Percentiles rank a stretch among this genome's conserved stretches.
These are phyloP conservation scores for Cercophora scortea DNA, from an alignment of 495 filamentous ascomycete genomes.

Conservation along the genomic window DNA sequence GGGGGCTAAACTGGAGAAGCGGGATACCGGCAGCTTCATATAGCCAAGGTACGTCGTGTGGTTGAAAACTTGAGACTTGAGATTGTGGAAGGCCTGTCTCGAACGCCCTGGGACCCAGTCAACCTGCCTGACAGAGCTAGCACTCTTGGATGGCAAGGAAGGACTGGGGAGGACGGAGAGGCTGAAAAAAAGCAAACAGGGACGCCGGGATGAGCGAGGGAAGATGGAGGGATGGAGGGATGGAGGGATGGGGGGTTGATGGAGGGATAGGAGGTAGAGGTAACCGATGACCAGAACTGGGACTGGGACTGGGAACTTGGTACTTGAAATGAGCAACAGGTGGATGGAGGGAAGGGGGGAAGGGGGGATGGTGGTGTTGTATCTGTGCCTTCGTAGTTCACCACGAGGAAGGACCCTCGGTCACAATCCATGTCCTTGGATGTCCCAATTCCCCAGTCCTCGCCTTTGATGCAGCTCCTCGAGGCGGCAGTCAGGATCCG, in stretches of 20 bases:
- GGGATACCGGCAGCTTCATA: neutral
- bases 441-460: too few species aligned
- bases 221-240: neutral
- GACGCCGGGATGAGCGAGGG: neutral
- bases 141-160: neutral
- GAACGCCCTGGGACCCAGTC: neutral
- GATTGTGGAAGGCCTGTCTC: neutral
- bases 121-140: neutral
- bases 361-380: too few species aligned
- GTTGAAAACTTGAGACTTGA: neutral
- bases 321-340: too few species aligned
- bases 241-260: neutral
- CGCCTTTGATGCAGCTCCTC: too few species aligned
- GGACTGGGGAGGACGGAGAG: neutral
- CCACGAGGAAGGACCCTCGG: too few species aligned
- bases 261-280: neutral
- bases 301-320: neutral
- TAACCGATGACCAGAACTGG: neutral
- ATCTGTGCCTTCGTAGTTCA: too few species aligned
- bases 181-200: neutral
- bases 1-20: neutral
- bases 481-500: too few species aligned
- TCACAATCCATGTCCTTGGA: too few species aligned
- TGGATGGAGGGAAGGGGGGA: too few species aligned
- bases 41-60: neutral